Percentiles rank a stretch among this genome's conserved stretches.
These are phyloP conservation scores for Escallonia rubra DNA, from an alignment of 129 eudicot genomes.

Conservation along the genomic window DNA sequence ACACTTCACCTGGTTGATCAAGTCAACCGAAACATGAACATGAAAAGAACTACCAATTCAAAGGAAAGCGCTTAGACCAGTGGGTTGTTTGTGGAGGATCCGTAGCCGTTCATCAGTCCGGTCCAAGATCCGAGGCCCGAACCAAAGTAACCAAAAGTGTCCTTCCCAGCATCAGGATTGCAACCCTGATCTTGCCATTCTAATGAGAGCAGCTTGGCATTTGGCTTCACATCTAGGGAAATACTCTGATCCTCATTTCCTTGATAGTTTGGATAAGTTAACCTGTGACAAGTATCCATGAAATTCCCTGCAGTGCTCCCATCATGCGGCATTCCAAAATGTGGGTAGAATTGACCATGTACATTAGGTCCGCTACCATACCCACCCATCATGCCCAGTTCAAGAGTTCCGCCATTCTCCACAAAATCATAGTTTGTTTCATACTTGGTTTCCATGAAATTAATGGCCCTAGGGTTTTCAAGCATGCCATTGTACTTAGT, in stretches of 20 bases:
- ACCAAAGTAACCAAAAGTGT: conserved; percentile 32
- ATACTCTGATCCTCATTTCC: conserved; percentile 20
- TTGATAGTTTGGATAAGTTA: conserved; percentile 38
- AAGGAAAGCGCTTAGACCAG: conserved; percentile 29
- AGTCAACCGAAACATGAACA: not conserved
- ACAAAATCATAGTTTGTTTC: conserved; percentile 19
- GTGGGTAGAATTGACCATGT: conserved; percentile 31
- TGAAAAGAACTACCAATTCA: not conserved
- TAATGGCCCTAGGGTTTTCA: conserved; percentile 47
- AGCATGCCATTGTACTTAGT: conserved; percentile 32
- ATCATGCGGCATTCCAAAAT: conserved; percentile 50
- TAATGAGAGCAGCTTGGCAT: conserved; percentile 54
- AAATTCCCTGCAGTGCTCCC: conserved; percentile 21
- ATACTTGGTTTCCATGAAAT: conserved; percentile 46
- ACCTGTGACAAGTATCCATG: conserved; percentile 43
- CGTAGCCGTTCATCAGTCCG: conserved; percentile 72
- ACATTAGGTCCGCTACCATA: conserved; percentile 24
- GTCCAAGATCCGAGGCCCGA: conserved; percentile 73
- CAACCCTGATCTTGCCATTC: conserved; percentile 86
- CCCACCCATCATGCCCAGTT: conserved; percentile 32
- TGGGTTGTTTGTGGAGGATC: conserved; percentile 61
- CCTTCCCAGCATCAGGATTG: conserved; percentile 32
- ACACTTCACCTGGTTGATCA: not conserved
- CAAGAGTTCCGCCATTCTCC: conserved; percentile 25
- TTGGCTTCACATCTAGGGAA: conserved; percentile 64